phyloP scores from a whole-genome alignment of 1,139 yeast species.

The Lipomyces yarrowii region DNA sequence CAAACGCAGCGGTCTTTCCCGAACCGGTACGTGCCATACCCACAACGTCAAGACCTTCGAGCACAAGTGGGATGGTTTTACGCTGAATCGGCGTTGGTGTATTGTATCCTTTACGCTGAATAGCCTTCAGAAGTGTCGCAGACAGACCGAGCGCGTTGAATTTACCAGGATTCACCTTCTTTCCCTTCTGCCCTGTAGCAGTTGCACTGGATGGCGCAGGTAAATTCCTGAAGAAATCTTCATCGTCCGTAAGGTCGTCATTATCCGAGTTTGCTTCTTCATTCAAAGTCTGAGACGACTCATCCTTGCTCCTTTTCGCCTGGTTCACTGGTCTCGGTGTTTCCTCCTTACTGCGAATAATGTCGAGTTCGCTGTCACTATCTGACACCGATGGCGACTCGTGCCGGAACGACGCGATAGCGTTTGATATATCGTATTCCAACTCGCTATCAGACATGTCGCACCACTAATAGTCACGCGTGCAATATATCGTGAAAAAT shows the following conservation, averaged over 20 bases:
- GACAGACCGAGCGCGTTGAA: conserved; percentile 67
- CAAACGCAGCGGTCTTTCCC: conserved; percentile 97
- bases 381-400: conserved; percentile 2
- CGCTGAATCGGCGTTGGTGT: conserved; percentile 98
- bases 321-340: background rate
- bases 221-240: conserved; percentile 26
- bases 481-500: background rate
- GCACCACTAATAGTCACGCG: background rate
- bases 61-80: conserved; percentile 85
- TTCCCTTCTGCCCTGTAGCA: conserved; percentile 11
- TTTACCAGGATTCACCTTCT: conserved; percentile 15
- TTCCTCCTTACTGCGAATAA: conserved; percentile 11
- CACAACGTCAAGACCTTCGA: conserved; percentile 90
- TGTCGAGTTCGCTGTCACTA: conserved; percentile 26
- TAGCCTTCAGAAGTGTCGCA: conserved; percentile 66
- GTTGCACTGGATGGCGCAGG: conserved; percentile 6
- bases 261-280: background rate
- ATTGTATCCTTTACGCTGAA: conserved; percentile 81
- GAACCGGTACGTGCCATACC: conserved; percentile 99
- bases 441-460: conserved; percentile 29
- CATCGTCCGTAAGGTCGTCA: conserved; percentile 12
- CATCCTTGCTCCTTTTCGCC: background rate
- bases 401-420: conserved; percentile 20
- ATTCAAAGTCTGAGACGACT: conserved; percentile 5
- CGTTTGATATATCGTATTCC: conserved; percentile 26